Evolutionary conservation across 345 rosid species (phyloP), one percentile per base, ranked within the genome.

Genomic region (Passiflora organensis): DNA sequence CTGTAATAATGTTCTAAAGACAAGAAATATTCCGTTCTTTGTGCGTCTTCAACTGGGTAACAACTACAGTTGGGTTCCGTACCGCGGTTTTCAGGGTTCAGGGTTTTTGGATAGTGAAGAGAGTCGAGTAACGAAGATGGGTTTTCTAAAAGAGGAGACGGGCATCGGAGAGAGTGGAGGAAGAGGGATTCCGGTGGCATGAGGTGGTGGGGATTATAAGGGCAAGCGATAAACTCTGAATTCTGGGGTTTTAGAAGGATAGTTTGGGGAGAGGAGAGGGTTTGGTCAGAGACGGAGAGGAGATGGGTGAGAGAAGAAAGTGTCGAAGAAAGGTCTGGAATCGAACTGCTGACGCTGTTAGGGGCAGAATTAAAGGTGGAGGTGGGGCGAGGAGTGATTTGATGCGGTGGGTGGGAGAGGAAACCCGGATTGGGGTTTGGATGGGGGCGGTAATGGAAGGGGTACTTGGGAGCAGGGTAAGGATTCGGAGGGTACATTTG

Each of bases 171-270:
- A 39, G 82, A 78, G 72, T 87, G 96, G 48, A 68, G 58, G 52
- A 87, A 87, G 65, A 87, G 95, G 17, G 83, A 59, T 18, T 80
- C 79, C 0, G 93, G 85, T 2, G 95, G 90, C 76, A 83, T 61
- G 51, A 75, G 82, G 63, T 87, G 96, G 69, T 82, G 78, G 1
- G 71, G 75, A 50, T 80, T 82, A 66, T 69, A 70, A 28, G 80
- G 81, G 70, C 95, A 89, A 36, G 82, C 58, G 60, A 77, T 62
- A 10, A 65, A 64, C 20, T 58, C 50, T 52, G 44, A 66, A 59
- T 62, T 65, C 20, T 37, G 60, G 43, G 72, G 46, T 10, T 73
- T 64, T 15, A 13, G 56, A 38, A 58, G 79, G 58, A 60, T 38
- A 51, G 59, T 21, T n/a, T 48, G 65, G 56, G 44, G 23, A 36